phyloP scores from a whole-genome alignment of 2,329 filamentous ascomycete genomes.

The Penicillium sclerotigenum region DNA sequence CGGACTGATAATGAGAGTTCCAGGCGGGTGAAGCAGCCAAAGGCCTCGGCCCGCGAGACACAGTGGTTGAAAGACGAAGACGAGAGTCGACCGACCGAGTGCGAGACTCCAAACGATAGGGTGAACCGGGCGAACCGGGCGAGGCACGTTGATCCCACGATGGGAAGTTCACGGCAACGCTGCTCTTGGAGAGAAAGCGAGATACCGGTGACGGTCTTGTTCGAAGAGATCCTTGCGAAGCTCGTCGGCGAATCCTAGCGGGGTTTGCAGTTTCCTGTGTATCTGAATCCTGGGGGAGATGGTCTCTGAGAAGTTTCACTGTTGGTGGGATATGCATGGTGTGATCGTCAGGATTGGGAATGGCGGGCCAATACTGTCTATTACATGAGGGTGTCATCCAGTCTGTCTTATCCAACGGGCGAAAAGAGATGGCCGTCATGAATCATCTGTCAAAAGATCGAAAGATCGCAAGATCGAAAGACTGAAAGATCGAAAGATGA shows the following conservation, averaged over 20 bases:
- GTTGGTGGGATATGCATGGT: conserved; percentile 30
- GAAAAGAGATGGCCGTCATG: conserved; percentile 16
- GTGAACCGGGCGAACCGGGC: conserved; percentile 23
- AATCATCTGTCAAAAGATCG: conserved; percentile 9
- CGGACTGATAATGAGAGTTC: conserved; percentile 24
- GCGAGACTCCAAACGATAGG: conserved; percentile 26
- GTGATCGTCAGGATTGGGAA: conserved; percentile 24
- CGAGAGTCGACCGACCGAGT: conserved; percentile 29
- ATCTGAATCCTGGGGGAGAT: conserved; percentile 22
- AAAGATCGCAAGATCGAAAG: too few species aligned
- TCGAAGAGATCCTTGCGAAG: conserved; percentile 37
- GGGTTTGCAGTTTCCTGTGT: conserved; percentile 15
- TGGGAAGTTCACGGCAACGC: conserved; percentile 48
- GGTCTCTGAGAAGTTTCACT: conserved; percentile 20
- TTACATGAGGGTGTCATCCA: conserved; percentile 36
- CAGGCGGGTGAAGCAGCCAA: conserved; percentile 26
- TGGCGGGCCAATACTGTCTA: conserved; percentile 29
- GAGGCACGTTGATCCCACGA: conserved; percentile 50
- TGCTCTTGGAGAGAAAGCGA: conserved; percentile 37
- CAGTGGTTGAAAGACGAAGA: conserved; percentile 36
- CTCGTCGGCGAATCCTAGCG: conserved; percentile 33
- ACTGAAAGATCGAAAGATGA: background rate
- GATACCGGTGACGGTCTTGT: conserved; percentile 36
- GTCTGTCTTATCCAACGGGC: conserved; percentile 20
- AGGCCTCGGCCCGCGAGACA: conserved; percentile 32